Base-by-base conservation (phyloP, 495 filamentous ascomycete genomes). In the Jackrogersella minutella region DNA sequence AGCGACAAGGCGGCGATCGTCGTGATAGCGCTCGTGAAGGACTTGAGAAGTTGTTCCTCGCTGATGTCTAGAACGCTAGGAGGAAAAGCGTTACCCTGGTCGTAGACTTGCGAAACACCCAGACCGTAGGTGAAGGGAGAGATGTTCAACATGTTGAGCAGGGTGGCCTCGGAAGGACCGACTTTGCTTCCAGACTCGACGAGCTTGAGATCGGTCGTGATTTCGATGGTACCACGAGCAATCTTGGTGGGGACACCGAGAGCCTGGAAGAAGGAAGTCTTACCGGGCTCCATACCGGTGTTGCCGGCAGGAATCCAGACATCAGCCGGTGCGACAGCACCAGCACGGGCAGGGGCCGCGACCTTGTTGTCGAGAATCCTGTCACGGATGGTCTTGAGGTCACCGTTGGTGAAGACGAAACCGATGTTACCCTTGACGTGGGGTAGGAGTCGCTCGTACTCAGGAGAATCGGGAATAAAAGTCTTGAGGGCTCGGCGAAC, bases 191-290 rank as follows among this genome's bases (percentile, higher is more conserved):
- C 90, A 64, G 91, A 88, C 84, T 97, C 92, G 82, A 97, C 90
- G 74, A 99, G 90, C 91, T 97, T 98, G 76, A 99, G 85, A 76
- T 99, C 95, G 73, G 90, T 87, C 55, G 93, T 97, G 80, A 99
- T 99, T 93, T 99, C 95, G 79, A 99, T 98, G 84, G 95, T 99
- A 93, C 95, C 95, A 96, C 95, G 96, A 75, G 95, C 95, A 83
- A 99, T 99, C 91, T 99, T 99, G 85, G 95, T 99, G 78, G 95
- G 95, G 81, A 99, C 92, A 91, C 95, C 95, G 79, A 99, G 96
- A 77, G 95, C 95, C 87, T 99, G 95, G 93, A 99, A 99, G 93
- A 99, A 99, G 73, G 95, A 97, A 73, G 95, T 99, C 90, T 99
- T 99, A 82, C 95, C 95, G 78, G 95, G 95, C 81, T 99, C 95